phyloP scores from a whole-genome alignment of 495 filamentous ascomycete species.

The Penicillium ucsense region DNA sequence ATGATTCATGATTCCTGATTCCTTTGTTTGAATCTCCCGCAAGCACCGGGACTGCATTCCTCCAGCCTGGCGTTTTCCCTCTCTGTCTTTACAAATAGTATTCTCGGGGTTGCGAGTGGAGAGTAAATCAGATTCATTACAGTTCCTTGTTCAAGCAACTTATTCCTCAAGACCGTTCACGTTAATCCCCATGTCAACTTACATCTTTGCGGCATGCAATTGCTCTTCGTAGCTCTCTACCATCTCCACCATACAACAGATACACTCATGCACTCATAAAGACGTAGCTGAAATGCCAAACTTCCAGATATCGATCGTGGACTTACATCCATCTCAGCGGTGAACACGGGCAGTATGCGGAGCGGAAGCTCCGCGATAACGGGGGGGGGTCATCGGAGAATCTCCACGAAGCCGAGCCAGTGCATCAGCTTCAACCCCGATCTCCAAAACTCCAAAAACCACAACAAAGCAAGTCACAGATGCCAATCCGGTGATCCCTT shows the following conservation, averaged over 20 bases:
- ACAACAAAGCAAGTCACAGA: no score
- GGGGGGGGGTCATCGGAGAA: conserved; percentile 16
- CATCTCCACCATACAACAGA: no score
- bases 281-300: neutral
- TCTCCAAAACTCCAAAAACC: conserved; percentile 5
- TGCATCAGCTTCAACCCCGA: neutral
- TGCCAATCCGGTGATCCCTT: conserved; percentile 12
- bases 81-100: no score
- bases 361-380: conserved; percentile 20
- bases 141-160: no score
- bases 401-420: conserved; percentile 3
- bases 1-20: neutral
- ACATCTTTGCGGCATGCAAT: no score
- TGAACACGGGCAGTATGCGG: conserved; percentile 24
- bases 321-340: conserved; percentile 12
- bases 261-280: neutral
- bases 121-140: no score
- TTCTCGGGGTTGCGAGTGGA: no score
- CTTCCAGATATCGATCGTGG: neutral
- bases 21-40: no score
- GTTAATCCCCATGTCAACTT: neutral
- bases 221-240: no score
- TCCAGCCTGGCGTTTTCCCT: no score
- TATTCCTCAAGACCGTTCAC: no score
- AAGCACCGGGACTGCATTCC: no score